A percentile compares a stretch with the other conserved stretches of the same genome.
Evolutionary conservation across 2,329 filamentous ascomycete species (phyloP).

Genomic region (Aspergillus oerlinghausenensis): DNA sequence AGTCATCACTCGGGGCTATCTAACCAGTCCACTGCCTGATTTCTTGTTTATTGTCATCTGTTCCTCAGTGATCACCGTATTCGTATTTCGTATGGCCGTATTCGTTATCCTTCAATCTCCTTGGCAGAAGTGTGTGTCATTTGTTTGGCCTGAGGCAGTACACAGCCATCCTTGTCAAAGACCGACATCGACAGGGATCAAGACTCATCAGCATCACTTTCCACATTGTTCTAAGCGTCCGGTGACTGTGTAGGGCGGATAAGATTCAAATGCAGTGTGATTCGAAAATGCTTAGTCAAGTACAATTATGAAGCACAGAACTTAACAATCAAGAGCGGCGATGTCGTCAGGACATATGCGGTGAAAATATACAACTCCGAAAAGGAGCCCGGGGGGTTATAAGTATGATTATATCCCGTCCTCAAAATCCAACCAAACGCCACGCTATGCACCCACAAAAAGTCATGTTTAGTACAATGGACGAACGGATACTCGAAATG

Average conservation of each 20-base stretch:
- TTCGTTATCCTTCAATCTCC: background rate
- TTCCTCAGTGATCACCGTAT: background rate
- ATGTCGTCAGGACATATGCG: constrained; percentile 53
- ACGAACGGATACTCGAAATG: background rate
- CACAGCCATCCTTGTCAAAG: background rate
- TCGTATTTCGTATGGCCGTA: background rate
- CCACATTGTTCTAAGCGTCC: background rate
- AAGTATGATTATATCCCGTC: constrained; percentile 14
- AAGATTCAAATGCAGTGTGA: background rate
- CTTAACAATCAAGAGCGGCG: constrained; percentile 56
- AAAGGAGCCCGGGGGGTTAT: constrained; percentile 12
- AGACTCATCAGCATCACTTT: background rate
- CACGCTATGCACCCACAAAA: constrained; percentile 38
- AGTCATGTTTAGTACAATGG: constrained; percentile 21
- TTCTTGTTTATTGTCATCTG: background rate
- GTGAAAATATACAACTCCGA: constrained; percentile 62
- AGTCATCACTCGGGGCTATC: background rate
- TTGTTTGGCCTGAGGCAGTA: background rate
- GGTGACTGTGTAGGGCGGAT: background rate
- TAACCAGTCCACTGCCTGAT: background rate
- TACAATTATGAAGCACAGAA: constrained; percentile 11
- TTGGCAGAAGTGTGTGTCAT: background rate
- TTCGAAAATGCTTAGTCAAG: constrained; percentile 3
- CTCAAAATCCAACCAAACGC: constrained; percentile 32
- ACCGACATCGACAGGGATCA: background rate